Evolutionary conservation across 306 rosid genomes (phyloP).

Genomic region (Cicer chorassanicum): DNA sequence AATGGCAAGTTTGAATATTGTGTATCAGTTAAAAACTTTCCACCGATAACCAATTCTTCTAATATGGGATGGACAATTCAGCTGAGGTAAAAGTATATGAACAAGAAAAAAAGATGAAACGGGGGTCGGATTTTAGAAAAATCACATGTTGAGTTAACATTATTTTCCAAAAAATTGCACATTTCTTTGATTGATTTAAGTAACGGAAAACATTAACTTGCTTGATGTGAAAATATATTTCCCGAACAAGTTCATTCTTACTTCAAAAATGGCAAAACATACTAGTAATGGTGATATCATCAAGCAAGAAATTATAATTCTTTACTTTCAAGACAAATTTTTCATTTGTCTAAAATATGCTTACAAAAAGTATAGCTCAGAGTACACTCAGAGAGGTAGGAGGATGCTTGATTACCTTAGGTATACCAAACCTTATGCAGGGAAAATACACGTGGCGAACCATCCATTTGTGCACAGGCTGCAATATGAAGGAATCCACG

Average conservation of each 20-base stretch:
- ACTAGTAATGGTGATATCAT: background rate
- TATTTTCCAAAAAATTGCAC: conserved; percentile 17
- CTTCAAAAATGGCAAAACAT: conserved; percentile 24
- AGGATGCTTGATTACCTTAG: conserved; percentile 66
- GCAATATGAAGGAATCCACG: conserved; percentile 45
- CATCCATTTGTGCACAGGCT: conserved; percentile 99
- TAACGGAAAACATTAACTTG: background rate
- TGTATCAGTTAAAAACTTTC: conserved; percentile 27
- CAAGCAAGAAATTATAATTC: no score
- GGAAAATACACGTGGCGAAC: conserved; percentile 93
- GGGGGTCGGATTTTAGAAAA: conserved; percentile 7
- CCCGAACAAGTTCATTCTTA: conserved; percentile 10
- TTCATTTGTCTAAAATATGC: conserved; percentile 32
- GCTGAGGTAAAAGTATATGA: conserved; percentile 6
- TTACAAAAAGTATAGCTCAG: conserved; percentile 19
- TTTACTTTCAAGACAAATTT: conserved; percentile 10
- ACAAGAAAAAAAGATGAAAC: conserved; percentile 1
- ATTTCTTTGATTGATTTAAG: background rate
- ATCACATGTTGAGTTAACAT: background rate
- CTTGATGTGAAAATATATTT: background rate
- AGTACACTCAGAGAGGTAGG: conserved; percentile 6
- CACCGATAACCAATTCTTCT: background rate
- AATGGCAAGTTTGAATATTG: conserved; percentile 5
- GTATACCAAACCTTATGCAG: conserved; percentile 74
- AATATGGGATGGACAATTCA: conserved; percentile 23